Base-by-base conservation (phyloP, 306 rosid genomes). In the Rubus parviflorus region DNA sequence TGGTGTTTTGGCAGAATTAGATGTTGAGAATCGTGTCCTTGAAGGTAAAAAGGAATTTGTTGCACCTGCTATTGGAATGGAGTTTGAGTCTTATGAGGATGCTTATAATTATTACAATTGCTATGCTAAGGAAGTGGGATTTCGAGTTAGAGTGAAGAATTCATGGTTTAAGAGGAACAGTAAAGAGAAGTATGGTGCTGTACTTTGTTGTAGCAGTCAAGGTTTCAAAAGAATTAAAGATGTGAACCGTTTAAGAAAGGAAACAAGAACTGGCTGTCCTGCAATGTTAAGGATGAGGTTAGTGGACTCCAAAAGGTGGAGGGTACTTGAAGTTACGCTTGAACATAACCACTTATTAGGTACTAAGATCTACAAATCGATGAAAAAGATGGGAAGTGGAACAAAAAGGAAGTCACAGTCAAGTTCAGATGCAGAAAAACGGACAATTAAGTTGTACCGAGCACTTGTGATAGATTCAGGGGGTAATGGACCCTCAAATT, bases 171-270 rank as follows among this genome's bases (percentile, higher is more conserved):
- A 94, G 86, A 87, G 97, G 80, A 92, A 94, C 81, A 92, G 97
- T 73, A 89, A 89, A 75, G 98, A 94, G 80, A 94, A 94, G 83
- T 92, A 94, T 38, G 98, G 98, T 76, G 98, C 98, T 0, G 97
- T 94, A 61, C 97, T 94, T 78, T 94, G 98, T 74, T 94, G 98
- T 76, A 94, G 98, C 83, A 94, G 98, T 83, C 98, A 94, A 82
- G 98, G 98, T 75, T 94, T 94, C 87, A 94, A 94, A 83, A 88
- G 97, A 82, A 76, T 86, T 68, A 94, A 94, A 83, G 98, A 94
- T 53, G 92, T 86, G 69, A 94, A 85, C 83, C 93, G 90, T 74
- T 80, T 92, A 82, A 87, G 98, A 75, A 94, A 90, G 81, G 98
- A 94, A 81, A 94, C 98, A 5, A 84, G 98, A 87, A 94, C 98